Base-by-base conservation (phyloP, 805 yeast genomes). In the Allodekkera sacchari region DNA sequence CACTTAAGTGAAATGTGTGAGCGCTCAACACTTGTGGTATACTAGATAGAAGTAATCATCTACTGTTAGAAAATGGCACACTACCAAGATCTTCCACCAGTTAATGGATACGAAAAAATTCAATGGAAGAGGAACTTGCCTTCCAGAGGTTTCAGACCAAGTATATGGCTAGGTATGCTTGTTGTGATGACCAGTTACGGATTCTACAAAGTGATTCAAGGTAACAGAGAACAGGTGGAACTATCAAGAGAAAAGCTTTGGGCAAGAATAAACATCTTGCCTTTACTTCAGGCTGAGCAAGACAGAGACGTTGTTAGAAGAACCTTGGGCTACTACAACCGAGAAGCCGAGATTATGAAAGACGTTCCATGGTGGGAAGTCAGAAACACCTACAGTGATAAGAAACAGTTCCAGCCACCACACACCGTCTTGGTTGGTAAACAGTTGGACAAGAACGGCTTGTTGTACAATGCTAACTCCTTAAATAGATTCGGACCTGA, bases 41-140 rank as follows among this genome's bases (percentile, higher is more conserved):
- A n/a, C n/a, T n/a, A n/a, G n/a, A n/a, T n/a, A n/a, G n/a, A n/a
- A n/a, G n/a, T n/a, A n/a, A n/a, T n/a, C n/a, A n/a, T n/a, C n/a
- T n/a, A n/a, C n/a, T n/a, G n/a, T n/a, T 19, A 19, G 10, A 37
- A 25, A 13, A 48, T 41, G 57, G 58, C 52, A 9, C 51, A 48
- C 25, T 52, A 48, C 23, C 95, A 84, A 67, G 95, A 84, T 51
- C 62, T 84, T 51, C 95, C 95, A 50, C 95, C 95, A 36, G 64
- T 72, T 47, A 84, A 83, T 35, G 94, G 95, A 39, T 83, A 84
- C 50, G 87, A 80, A 42, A 80, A 82, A 27, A 72, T 84, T 38
- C 95, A 83, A 62, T 84, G 94, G 94, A 80, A 79, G 61, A 73
- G 94, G 54, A 79, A 83, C 56, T 60, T 84, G 30, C 95, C 95